A percentile compares a stretch with the other conserved stretches of the same genome.
phyloP scores from a whole-genome alignment of 2,329 filamentous ascomycete genomes.

The Nemania serpens region DNA sequence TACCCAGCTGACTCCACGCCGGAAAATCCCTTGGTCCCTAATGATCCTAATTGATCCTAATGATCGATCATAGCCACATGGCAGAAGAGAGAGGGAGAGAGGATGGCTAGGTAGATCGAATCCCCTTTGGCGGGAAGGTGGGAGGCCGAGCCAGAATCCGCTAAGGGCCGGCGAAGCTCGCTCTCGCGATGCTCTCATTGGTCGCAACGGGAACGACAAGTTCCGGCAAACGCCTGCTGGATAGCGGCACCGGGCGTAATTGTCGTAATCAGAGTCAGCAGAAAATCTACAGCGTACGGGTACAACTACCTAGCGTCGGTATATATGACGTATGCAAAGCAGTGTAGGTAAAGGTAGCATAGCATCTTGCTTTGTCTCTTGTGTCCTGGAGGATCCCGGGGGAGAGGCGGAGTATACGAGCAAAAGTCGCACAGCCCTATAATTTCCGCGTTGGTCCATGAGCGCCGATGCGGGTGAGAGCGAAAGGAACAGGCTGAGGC shows the following conservation, averaged over 20 bases:
- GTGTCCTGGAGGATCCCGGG: too few relatives aligned
- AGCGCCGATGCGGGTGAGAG: not conserved
- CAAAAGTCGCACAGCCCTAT: not conserved
- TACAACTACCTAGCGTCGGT: too few relatives aligned
- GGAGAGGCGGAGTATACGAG: not conserved
- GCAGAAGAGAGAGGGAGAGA: not conserved
- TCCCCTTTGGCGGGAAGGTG: not conserved
- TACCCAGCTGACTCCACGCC: too few relatives aligned
- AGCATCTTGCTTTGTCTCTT: too few relatives aligned
- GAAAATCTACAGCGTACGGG: too few relatives aligned
- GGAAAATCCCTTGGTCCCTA: too few relatives aligned
- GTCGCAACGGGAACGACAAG: not conserved
- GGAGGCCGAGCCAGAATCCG: slow-evolving; percentile 14
- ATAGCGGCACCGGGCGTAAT: too few relatives aligned
- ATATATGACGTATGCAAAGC: too few relatives aligned
- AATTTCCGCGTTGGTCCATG: too few relatives aligned
- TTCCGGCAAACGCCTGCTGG: slow-evolving; percentile 7
- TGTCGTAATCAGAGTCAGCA: too few relatives aligned
- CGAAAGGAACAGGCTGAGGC: not conserved
- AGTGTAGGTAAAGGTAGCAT: too few relatives aligned
- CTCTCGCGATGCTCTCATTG: slow-evolving; percentile 10
- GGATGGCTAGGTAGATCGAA: too few relatives aligned
- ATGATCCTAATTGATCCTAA: not conserved
- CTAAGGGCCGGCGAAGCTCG: slow-evolving; percentile 6
- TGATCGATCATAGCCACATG: slow-evolving; percentile 16